Evolutionary conservation across 2,329 filamentous ascomycete genomes (phyloP).

Genomic region (Diaporthe sp.): DNA sequence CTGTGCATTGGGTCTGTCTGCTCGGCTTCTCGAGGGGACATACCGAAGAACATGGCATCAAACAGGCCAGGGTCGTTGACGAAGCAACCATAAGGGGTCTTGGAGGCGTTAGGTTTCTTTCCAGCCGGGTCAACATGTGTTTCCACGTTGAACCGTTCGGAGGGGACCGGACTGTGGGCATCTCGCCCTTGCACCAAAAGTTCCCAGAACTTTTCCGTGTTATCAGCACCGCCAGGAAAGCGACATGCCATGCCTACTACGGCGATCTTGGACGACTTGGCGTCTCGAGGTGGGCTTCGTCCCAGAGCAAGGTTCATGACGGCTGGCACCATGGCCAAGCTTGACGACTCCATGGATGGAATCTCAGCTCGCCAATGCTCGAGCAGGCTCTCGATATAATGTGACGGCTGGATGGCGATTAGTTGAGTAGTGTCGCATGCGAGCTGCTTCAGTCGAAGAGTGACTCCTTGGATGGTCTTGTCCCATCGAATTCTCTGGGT

Average conservation of each 20-base stretch:
- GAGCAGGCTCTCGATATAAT: background rate
- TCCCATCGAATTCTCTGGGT: constrained; percentile 17
- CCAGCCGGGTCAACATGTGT: constrained; percentile 80
- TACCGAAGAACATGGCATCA: constrained; percentile 85
- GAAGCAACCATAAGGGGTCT: constrained; percentile 79
- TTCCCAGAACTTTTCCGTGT: constrained; percentile 50
- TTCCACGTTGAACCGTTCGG: constrained; percentile 79
- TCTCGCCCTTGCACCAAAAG: constrained; percentile 80
- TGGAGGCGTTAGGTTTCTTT: constrained; percentile 79
- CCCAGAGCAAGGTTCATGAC: background rate
- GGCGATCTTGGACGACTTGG: constrained; percentile 41
- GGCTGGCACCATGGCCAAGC: background rate
- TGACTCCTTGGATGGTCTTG: background rate
- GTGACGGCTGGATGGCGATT: background rate
- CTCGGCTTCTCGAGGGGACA: constrained; percentile 82
- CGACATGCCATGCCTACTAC: constrained; percentile 50
- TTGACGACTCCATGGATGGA: background rate
- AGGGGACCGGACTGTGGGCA: constrained; percentile 76
- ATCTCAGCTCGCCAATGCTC: background rate
- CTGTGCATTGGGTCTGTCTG: constrained; percentile 84
- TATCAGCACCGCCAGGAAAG: constrained; percentile 47
- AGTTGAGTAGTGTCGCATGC: background rate
- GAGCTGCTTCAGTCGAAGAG: background rate
- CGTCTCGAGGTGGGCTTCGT: background rate
- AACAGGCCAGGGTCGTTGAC: constrained; percentile 80